Evolutionary conservation across 2,329 filamentous ascomycete species (phyloP).

Genomic region (Fusarium subtropicale): DNA sequence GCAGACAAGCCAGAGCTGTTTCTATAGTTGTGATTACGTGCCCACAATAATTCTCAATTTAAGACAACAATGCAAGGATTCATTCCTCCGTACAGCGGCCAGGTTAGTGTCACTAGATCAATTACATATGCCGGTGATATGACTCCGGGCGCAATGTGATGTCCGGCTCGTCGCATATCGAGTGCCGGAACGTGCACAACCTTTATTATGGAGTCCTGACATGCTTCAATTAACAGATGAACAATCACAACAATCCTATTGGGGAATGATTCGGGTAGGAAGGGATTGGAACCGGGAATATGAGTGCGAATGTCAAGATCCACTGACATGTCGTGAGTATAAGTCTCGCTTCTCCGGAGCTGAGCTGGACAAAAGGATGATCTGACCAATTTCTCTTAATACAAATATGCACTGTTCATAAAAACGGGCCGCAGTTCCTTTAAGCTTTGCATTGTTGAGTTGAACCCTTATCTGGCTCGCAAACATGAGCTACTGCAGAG

Average conservation of each 20-base stretch:
- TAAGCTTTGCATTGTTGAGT: background rate
- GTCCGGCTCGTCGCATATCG: background rate
- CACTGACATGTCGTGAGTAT: background rate
- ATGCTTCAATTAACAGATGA: background rate
- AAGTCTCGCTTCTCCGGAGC: background rate
- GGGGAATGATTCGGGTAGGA: background rate
- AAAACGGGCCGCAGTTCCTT: too few species aligned
- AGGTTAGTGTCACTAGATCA: background rate
- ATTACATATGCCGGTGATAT: background rate
- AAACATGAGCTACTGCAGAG: constrained; percentile 3
- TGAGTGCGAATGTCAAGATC: background rate
- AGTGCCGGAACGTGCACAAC: constrained; percentile 2
- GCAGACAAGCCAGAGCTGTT: background rate
- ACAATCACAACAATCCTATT: background rate
- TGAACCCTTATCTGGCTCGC: fast-evolving
- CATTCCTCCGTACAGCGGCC: background rate
- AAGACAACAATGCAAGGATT: background rate
- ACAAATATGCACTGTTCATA: background rate
- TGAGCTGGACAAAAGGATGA: background rate
- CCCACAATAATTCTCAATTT: background rate
- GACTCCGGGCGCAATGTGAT: background rate
- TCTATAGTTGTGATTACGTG: background rate
- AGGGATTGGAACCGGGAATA: background rate
- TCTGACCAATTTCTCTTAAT: too few species aligned
- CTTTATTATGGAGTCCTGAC: background rate